Conservation (phyloP, 2,329 filamentous ascomycete genomes). For the Botryotinia convoluta region DNA sequence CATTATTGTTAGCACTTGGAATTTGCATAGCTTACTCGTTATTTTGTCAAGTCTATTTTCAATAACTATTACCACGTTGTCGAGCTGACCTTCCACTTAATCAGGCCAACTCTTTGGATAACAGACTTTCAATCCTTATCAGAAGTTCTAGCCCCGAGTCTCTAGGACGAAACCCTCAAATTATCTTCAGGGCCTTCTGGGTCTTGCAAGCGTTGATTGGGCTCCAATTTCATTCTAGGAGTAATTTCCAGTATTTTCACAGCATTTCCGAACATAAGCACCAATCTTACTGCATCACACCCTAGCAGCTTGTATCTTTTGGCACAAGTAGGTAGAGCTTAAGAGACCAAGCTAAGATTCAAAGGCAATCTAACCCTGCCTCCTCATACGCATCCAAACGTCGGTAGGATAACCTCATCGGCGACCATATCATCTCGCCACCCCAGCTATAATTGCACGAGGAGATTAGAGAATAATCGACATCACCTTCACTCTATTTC, state of each 20-base stretch:
- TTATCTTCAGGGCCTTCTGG: background rate
- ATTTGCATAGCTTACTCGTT: background rate
- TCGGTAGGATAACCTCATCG: conserved; percentile 6
- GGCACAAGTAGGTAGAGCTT: conserved; percentile 13
- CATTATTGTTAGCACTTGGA: conserved; percentile 6
- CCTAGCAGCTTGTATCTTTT: conserved; percentile 1
- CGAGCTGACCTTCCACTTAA: conserved; percentile 5
- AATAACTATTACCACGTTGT: background rate
- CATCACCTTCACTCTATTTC: background rate
- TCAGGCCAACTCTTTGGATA: background rate
- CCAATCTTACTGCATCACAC: background rate
- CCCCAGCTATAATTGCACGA: background rate
- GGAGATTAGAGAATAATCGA: background rate
- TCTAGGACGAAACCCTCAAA: background rate
- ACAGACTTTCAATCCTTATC: background rate
- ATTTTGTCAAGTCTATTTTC: conserved; percentile 1
- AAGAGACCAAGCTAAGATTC: conserved; percentile 13
- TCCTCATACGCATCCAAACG: background rate
- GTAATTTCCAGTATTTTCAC: background rate
- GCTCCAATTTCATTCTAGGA: background rate
- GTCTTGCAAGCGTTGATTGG: background rate
- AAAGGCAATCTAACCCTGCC: conserved; percentile 1
- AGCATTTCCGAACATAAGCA: conserved; percentile 3
- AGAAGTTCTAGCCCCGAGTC: background rate
- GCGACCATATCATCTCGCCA: background rate